Evolutionary conservation across 2,329 filamentous ascomycete genomes (phyloP), one percentile per base, ranked within the genome.

Genomic region (Nothomitra cinnamomea): DNA sequence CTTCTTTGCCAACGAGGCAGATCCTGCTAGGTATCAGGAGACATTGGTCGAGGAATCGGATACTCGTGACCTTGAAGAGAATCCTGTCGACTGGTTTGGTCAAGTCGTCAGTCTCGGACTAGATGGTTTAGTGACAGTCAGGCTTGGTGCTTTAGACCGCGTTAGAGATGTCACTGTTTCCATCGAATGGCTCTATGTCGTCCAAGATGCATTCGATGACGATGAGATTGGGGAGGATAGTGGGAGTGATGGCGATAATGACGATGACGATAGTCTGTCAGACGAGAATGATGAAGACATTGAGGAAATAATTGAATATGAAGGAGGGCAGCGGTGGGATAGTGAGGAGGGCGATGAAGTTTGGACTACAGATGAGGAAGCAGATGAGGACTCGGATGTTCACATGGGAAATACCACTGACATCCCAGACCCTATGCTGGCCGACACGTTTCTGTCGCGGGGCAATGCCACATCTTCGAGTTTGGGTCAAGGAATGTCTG

Each of bases 41-140:
- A 15, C 28, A 8, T 24, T 15, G 17, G 49, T 17, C 3, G 2
- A 22, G 5, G 32, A n/a, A 41, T 13, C 41, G n/a, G 3, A 42
- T 12, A 7, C 6, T 32, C 1, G 12, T 13, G 19, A 8, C 10
- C 19, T 22, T 35, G 10, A 28, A 17, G n/a, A 42, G 8, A n/a
- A 10, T 15, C 54, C 58, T 48, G 41, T 65, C 5, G 68, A 73
- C 38, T 80, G 77, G 72, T 66, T 79, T 53, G 78, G 77, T 17
- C 74, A 79, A 59, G 70, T 81, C 2, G 67, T 79, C 19, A 72
- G 76, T 49, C 65, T 77, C 2, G 69, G 70, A 12, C 60, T 74
- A 2, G 73, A 79, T 59, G 78, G 78, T 1, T 67, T 65, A 5
- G 61, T 78, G 8, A 72, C 70, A 0, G 67, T 81, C 25, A 70